Evolutionary conservation across 352 stramenopile genomes (phyloP).

Genomic region (Phytophthora pini): DNA sequence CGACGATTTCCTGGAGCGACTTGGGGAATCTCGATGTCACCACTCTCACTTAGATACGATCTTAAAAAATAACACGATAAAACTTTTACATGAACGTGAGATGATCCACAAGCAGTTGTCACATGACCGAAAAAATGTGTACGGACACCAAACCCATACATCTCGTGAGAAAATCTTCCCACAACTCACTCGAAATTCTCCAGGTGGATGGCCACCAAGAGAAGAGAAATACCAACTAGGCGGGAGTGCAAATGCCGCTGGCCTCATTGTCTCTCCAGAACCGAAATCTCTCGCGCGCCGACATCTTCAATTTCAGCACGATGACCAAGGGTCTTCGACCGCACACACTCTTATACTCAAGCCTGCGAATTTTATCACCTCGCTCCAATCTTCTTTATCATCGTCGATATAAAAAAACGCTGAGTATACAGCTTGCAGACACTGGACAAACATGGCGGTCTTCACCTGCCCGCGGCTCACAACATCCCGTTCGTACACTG

Average conservation of each 20-base stretch:
- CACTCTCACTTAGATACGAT: slow-evolving; percentile 12
- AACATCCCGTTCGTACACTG: slow-evolving; percentile 7
- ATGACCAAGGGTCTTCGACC: neutral
- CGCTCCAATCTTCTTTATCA: slow-evolving; percentile 31
- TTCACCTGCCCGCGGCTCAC: slow-evolving; percentile 21
- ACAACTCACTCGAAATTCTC: too few relatives aligned
- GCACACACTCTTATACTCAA: slow-evolving; percentile 39
- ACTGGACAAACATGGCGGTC: slow-evolving; percentile 16
- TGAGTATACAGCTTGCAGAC: slow-evolving; percentile 43
- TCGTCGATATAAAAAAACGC: slow-evolving; percentile 41
- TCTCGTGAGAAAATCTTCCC: too few relatives aligned
- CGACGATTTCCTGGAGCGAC: slow-evolving; percentile 32
- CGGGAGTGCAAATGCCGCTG: slow-evolving; percentile 27
- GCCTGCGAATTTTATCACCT: slow-evolving; percentile 49
- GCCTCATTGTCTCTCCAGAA: neutral
- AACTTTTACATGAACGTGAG: too few relatives aligned
- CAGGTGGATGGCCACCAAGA: slow-evolving; percentile 56
- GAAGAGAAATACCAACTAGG: slow-evolving; percentile 46
- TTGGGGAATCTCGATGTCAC: slow-evolving; percentile 25
- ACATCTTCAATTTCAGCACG: slow-evolving; percentile 15
- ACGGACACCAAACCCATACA: too few relatives aligned
- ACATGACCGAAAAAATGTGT: too few relatives aligned
- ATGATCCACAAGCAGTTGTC: too few relatives aligned
- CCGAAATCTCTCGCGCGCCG: neutral
- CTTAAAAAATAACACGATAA: too few relatives aligned